Evolutionary conservation across 2,329 filamentous ascomycete genomes (phyloP), one percentile per base, ranked within the genome.

Genomic region (Beauveria sp.): DNA sequence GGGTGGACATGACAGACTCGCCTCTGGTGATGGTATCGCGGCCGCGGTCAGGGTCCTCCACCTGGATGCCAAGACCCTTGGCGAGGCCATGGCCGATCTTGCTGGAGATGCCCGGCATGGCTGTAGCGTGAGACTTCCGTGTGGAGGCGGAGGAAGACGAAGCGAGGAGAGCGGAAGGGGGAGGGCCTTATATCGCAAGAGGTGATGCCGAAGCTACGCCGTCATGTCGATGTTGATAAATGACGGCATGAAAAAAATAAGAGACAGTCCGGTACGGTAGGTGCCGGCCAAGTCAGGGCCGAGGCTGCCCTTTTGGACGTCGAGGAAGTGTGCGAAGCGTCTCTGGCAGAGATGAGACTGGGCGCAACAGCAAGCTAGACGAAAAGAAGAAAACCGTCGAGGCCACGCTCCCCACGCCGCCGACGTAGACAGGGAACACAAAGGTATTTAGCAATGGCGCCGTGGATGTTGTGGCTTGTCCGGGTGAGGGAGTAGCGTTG

Each of bases 41-140:
- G 60, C 76, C 75, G 42, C 77, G 76, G 9, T 75, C 69, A 62
- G 78, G 75, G 22, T 78, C 78, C 63, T 93, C 83, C 38, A 96
- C 78, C 73, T 95, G 90, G 80, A 97, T 96, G 63, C 90, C 88
- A 42, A 97, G 80, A 64, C 80, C 81, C 74, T 91, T 95, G 71
- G 92, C 93, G 73, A 96, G 74, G 68, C 80, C 78, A 70, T 88
- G 88, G 75, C 91, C 89, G 66, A 89, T 67, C 73, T 88, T 87
- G 67, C 81, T 83, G 34, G 70, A 65, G n/a, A 67, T 70, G 64
- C 62, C 65, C 20, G 74, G 56, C 77, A 80, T 80, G 62, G 64
- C 65, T 57, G 54, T 40, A 26, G 24, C 40, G 26, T 61, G 40
- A 10, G 26, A 9, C 16, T 20, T 18, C 8, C 10, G 38, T 48